Evolutionary conservation across 176 grass and related monocot genomes (phyloP).

Genomic region (sorghum (Sorghum bicolor)): DNA sequence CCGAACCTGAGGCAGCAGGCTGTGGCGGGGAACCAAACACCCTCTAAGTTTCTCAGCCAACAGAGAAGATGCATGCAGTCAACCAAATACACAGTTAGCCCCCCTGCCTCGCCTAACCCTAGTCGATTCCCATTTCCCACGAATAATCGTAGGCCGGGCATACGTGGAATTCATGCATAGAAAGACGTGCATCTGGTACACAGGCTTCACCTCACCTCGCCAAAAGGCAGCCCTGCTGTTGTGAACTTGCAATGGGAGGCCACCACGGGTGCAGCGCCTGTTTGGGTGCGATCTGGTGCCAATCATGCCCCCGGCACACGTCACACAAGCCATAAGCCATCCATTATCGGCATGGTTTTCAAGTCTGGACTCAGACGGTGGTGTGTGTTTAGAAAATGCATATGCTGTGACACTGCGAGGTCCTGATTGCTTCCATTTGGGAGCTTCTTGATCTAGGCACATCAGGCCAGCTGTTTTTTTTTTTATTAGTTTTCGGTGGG

Average conservation of each 20-base stretch:
- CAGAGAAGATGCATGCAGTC: too few species aligned
- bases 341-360: neutral
- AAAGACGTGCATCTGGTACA: neutral
- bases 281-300: neutral
- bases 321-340: neutral
- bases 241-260: constrained; percentile 14
- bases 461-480: neutral
- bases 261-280: constrained; percentile 33
- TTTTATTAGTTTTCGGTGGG: neutral
- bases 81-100: too few species aligned
- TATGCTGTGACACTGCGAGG: neutral
- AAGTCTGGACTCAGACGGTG: neutral
- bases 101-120: too few species aligned
- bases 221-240: neutral
- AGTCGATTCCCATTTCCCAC: too few species aligned
- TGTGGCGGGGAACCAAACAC: too few species aligned
- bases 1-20: too few species aligned
- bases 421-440: neutral
- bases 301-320: constrained; percentile 23
- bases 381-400: neutral
- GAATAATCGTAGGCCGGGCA: neutral
- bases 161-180: constrained; percentile 37
- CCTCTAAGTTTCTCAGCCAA: too few species aligned
- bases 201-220: too few species aligned
- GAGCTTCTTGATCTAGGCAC: neutral